phyloP scores from a whole-genome alignment of 1,139 yeast species.

The Saccharomycopsis phalli region DNA sequence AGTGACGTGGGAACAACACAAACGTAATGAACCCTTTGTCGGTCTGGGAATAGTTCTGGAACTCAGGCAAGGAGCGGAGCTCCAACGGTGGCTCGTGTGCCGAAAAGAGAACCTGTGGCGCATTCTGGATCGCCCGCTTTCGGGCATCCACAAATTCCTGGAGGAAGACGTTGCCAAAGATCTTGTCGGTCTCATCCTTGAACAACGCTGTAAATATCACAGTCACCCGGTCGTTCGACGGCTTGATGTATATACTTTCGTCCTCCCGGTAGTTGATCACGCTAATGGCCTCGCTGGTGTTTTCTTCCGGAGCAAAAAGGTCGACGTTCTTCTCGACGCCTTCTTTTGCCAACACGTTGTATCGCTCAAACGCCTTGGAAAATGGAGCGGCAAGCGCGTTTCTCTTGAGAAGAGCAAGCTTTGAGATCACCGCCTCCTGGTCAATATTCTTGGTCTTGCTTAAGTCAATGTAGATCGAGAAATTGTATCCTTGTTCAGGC shows the following conservation, averaged over 20 bases:
- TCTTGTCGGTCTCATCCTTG: constrained; percentile 94
- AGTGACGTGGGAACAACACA: constrained; percentile 55
- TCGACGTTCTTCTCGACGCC: constrained; percentile 39
- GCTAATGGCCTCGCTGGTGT: constrained; percentile 52
- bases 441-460: constrained; percentile 20
- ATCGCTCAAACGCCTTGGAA: constrained; percentile 73
- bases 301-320: constrained; percentile 41
- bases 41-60: constrained; percentile 32
- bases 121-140: constrained; percentile 90
- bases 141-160: constrained; percentile 98
- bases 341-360: constrained; percentile 55
- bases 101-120: constrained; percentile 93
- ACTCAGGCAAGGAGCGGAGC: constrained; percentile 38
- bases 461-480: constrained; percentile 64
- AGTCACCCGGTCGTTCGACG: constrained; percentile 93
- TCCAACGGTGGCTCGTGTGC: constrained; percentile 92
- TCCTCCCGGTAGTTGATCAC: constrained; percentile 85
- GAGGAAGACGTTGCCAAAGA: constrained; percentile 87
- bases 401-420: constrained; percentile 70
- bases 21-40: constrained; percentile 69
- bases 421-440: constrained; percentile 42
- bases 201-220: constrained; percentile 91
- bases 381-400: constrained; percentile 91
- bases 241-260: constrained; percentile 83
- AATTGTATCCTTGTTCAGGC: constrained; percentile 75